Base-by-base conservation (phyloP, 441 rosid species). In the Pelargonium citronellum region DNA sequence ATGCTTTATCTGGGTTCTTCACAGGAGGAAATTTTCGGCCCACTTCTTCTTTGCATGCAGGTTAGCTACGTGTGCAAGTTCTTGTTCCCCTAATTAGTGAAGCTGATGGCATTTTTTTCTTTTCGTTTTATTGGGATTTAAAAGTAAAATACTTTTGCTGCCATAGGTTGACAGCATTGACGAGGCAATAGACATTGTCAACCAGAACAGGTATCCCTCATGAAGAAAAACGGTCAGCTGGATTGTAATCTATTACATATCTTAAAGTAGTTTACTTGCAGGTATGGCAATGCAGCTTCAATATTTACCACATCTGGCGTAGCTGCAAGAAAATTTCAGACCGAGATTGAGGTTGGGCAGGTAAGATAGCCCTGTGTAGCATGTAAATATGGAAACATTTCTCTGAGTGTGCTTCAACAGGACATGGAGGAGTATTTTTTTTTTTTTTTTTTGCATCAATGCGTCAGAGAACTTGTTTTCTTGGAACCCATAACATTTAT, bases 1-100 rank as follows among this genome's bases (percentile, higher is more conserved):
- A 63, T 74, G 37, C 58, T 74, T 58, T 77, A 27, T 69, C 73
- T 78, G 75, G 70, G 75, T 78, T 81, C 77, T 53, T 79, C 70
- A 77, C 87, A 84, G 87, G 87, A 82, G 77, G 87, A 80, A 67
- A 78, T 79, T 71, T 80, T 82, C 70, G 86, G 87, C 16, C 86
- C 87, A 16, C 81, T 82, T 61, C 78, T 84, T 22, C 80, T 84
- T 44, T 82, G 81, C 68, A 80, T 84, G 86, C 80, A 79, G 83
- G 87, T 84, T 39, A 39, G 43, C 43, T 39, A 39, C 43, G 1
- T 39, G 43, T 7, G 43, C 43, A 39, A 39, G 43, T 39, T 39
- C 43, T 0, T 39, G 43, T 39, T 39, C 10, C 43, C 43, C 10
- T 39, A 39, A 39, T 39, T 6, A 39, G 10, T 39, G 43, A 39